These are phyloP conservation scores for Fusarium tjaetaba DNA, from an alignment of 2,329 filamentous ascomycete species.

Conservation along the genomic window DNA sequence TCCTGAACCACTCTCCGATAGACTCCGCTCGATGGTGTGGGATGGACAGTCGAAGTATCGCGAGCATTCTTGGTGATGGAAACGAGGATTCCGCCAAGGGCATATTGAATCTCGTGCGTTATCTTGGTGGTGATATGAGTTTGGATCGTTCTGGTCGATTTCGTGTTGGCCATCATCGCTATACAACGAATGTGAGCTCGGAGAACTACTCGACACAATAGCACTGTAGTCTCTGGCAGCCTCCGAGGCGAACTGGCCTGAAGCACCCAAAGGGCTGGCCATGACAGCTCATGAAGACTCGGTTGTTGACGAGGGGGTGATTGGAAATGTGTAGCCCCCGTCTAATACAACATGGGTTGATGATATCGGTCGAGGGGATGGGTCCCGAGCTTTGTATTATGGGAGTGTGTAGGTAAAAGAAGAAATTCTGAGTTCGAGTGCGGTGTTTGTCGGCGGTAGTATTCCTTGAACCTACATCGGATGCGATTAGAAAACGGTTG, in stretches of 20 bases:
- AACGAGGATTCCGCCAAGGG: slow-evolving; percentile 52
- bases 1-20: slow-evolving; percentile 40
- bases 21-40: slow-evolving; percentile 53
- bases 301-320: not conserved
- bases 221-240: slow-evolving; percentile 23
- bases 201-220: slow-evolving; percentile 26
- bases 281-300: slow-evolving; percentile 40
- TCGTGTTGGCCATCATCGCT: slow-evolving; percentile 44
- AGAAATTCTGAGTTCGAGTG: slow-evolving; percentile 5
- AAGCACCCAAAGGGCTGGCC: slow-evolving; percentile 39
- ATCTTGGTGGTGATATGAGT: not conserved
- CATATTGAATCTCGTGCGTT: slow-evolving; percentile 41
- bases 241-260: slow-evolving; percentile 33
- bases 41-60: slow-evolving; percentile 61
- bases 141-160: not conserved
- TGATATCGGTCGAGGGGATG: not conserved
- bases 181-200: slow-evolving; percentile 53
- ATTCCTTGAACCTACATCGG: slow-evolving; percentile 23
- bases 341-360: slow-evolving; percentile 29
- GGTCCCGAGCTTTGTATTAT: not conserved
- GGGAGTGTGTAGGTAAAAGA: not conserved
- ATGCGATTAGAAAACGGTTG: slow-evolving; percentile 42
- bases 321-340: slow-evolving; percentile 13
- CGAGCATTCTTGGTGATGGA: slow-evolving; percentile 57
- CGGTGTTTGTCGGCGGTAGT: slow-evolving; percentile 23